Evolutionary conservation across 2,329 filamentous ascomycete species (phyloP), one percentile per base, ranked within the genome.

Genomic region (Alternaria sp.): DNA sequence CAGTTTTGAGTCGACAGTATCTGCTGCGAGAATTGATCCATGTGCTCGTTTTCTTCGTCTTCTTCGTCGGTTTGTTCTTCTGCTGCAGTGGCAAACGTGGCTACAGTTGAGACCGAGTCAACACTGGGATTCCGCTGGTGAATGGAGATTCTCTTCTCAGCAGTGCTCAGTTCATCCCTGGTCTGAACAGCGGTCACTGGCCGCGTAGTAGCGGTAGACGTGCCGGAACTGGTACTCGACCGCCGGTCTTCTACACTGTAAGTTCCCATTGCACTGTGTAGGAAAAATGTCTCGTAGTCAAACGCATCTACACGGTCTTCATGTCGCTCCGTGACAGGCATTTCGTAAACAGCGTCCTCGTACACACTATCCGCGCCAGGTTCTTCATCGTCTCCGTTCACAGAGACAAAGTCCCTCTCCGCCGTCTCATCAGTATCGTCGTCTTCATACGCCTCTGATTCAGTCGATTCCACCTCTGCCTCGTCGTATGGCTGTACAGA

Each of bases 251-350:
- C 80, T 57, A 83, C 81, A 65, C 85, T 88, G 71, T 92, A 88
- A 2, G 85, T 92, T 5, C 92, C 93, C 85, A 97, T 89, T 10
- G 93, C 92, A 66, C 92, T 96, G 76, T 97, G 93, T 13, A 97
- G 83, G 76, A 97, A 97, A 79, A 97, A 97, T 73, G 96, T 89
- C 76, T 97, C 91, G 63, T 98, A 98, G 75, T 98, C 94, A 71
- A 98, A 98, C 1, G 93, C 93, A 76, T 98, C 94, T 66, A 93
- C 89, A 21, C 94, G 90, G 75, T 97, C 93, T 79, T 98, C 94
- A 71, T 98, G 94, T 0, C 92, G 92, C 53, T 73, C 77, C 5
- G 72, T 69, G 26, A 68, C 64, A 3, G 74, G 67, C 69, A 73
- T 73, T 50, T 79, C 68, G 61, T 77, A 77, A 7, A 71, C 73